A percentile compares a stretch with the other conserved stretches of the same genome.
Evolutionary conservation across 805 yeast species (phyloP).

Genomic region (Cyberlindnera maclurae): DNA sequence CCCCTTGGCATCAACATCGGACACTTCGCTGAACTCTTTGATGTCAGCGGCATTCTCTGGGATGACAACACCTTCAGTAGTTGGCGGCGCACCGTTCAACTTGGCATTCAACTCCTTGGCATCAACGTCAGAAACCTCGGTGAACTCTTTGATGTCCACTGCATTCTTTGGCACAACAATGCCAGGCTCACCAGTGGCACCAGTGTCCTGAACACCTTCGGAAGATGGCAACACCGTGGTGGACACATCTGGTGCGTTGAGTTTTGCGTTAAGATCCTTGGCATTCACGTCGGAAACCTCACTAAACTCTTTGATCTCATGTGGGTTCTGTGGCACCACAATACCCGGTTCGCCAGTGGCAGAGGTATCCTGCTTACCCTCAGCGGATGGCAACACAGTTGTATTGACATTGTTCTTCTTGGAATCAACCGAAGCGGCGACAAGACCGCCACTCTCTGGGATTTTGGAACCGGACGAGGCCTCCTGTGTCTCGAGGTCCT

Average conservation of each 20-base stretch:
- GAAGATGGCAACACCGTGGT: slow-evolving; percentile 41
- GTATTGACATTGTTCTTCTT: slow-evolving; percentile 32
- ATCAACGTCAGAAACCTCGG: slow-evolving; percentile 46
- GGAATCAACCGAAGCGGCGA: slow-evolving; percentile 18
- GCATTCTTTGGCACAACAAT: slow-evolving; percentile 57
- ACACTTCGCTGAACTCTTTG: slow-evolving; percentile 53
- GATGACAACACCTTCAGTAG: slow-evolving; percentile 42
- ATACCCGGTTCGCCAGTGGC: slow-evolving; percentile 72
- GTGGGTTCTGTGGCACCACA: slow-evolving; percentile 48
- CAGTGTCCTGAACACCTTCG: slow-evolving; percentile 35
- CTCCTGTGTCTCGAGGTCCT: slow-evolving; percentile 12
- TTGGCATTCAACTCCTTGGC: slow-evolving; percentile 51
- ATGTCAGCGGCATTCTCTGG: slow-evolving; percentile 60
- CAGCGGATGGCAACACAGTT: slow-evolving; percentile 41
- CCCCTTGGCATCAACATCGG: slow-evolving; percentile 49
- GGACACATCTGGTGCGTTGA: slow-evolving; percentile 7
- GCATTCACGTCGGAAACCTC: slow-evolving; percentile 43
- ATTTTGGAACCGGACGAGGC: slow-evolving; percentile 21
- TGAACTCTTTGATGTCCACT: slow-evolving; percentile 58
- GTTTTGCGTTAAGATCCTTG: slow-evolving; percentile 36
- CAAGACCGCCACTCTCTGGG: slow-evolving; percentile 39
- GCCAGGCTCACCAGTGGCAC: slow-evolving; percentile 63
- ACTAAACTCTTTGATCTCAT: slow-evolving; percentile 49
- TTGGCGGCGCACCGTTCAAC: slow-evolving; percentile 6
- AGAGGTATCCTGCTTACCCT: slow-evolving; percentile 35